Conservation (phyloP, 2,329 filamentous ascomycete genomes). For the Exophiala aquamarina region DNA sequence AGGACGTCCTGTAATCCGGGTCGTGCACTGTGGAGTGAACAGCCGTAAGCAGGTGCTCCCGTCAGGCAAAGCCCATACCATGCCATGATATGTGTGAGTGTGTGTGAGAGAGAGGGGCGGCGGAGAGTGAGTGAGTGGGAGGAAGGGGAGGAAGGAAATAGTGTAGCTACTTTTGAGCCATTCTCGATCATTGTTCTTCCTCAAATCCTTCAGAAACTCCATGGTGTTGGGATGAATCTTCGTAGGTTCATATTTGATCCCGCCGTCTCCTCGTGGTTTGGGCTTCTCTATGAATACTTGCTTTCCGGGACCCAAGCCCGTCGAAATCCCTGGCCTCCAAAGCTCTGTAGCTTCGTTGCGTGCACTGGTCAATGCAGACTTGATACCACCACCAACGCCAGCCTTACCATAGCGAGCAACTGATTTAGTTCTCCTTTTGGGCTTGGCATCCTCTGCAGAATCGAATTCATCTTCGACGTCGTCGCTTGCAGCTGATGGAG, state of each 20-base stretch:
- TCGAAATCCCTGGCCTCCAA: conserved; percentile 57
- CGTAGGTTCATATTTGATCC: conserved; percentile 57
- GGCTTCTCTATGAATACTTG: conserved; percentile 63
- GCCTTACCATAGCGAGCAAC: background rate
- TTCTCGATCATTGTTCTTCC: conserved; percentile 60
- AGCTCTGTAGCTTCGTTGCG: conserved; percentile 47
- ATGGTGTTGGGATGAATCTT: conserved; percentile 65
- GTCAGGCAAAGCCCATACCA: background rate
- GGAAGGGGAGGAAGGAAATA: conserved; percentile 2
- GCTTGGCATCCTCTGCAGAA: conserved; percentile 30
- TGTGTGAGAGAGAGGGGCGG: background rate
- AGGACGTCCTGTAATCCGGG: conserved; percentile 71
- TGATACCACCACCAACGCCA: conserved; percentile 12
- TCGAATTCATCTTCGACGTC: conserved; percentile 31
- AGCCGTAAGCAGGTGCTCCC: background rate
- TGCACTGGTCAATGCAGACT: conserved; percentile 27
- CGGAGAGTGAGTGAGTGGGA: background rate
- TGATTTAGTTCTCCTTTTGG: conserved; percentile 18
- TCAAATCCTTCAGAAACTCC: conserved; percentile 60
- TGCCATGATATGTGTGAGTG: background rate
- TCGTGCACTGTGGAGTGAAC: conserved; percentile 63
- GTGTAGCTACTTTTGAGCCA: conserved; percentile 61
- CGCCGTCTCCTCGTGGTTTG: conserved; percentile 60
- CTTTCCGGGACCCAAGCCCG: conserved; percentile 58
- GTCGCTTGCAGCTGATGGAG: conserved; percentile 35